These are phyloP conservation scores for Leptographium wingfieldii DNA, from an alignment of 2,329 filamentous ascomycete species.

Conservation along the genomic window DNA sequence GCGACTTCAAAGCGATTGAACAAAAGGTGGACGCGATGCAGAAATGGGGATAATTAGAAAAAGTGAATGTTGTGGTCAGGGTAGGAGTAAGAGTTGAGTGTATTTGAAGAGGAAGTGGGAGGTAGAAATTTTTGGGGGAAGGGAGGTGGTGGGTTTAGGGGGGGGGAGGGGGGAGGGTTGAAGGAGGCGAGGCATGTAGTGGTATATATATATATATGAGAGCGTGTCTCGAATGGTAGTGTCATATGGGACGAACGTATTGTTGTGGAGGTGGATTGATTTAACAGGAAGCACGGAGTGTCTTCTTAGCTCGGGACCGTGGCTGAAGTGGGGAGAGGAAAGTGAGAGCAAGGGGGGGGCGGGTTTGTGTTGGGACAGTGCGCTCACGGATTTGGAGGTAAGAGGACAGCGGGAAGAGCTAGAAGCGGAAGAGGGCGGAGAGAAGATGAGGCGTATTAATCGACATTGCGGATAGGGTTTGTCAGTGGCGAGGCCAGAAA, in stretches of 20 bases:
- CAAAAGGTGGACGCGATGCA: not conserved
- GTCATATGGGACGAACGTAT: constrained; percentile 5
- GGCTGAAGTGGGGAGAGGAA: constrained; percentile 12
- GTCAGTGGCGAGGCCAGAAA: not conserved
- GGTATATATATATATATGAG: constrained; percentile 2
- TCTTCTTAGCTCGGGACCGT: constrained; percentile 2
- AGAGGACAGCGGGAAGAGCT: not conserved
- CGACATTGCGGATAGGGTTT: not conserved
- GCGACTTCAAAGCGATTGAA: constrained; percentile 3
- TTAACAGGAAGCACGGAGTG: not conserved
- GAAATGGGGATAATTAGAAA: not conserved
- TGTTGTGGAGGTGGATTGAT: constrained; percentile 9
- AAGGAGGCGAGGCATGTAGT: not conserved
- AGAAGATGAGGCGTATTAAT: not conserved
- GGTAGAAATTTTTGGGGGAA: not conserved
- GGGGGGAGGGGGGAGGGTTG: not conserved
- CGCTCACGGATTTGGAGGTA: constrained; percentile 2
- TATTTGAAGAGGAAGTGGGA: not conserved
- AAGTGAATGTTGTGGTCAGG: not conserved
- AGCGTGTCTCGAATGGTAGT: constrained; percentile 2
- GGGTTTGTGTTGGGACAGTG: not conserved
- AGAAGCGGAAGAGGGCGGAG: not conserved
- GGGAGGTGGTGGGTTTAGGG: not conserved
- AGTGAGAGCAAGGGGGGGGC: not conserved
- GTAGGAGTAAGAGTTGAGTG: not conserved